Evolutionary conservation across 495 filamentous ascomycete species (phyloP), one percentile per base, ranked within the genome.

Genomic region (Aspergillus incahuasiensis): DNA sequence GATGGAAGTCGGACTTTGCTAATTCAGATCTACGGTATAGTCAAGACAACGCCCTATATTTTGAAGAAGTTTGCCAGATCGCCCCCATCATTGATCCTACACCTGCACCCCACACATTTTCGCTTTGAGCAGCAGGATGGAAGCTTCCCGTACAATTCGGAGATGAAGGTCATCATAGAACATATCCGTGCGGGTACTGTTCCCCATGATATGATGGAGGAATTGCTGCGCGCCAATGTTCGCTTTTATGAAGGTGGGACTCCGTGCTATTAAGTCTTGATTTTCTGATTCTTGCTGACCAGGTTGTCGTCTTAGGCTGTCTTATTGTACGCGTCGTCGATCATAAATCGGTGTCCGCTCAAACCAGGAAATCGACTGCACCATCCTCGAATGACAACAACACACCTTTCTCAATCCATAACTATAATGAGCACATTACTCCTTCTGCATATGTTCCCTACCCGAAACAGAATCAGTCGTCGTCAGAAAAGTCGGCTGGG

Each of bases 121-220:
- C 87, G 90, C 46, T 95, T 99, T 69, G 94, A 97, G 59, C 84
- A 91, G 56, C 92, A 96, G 72, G 90, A 97, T 69, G 91, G 92
- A 57, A 89, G 86, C 65, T 96, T 96, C 60, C 75, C 81, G 1
- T 97, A 97, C 68, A 88, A 87, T 58, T 96, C 91, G 6, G 89
- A 92, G 44, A 96, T 97, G 90, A 84, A 80, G 61, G 70, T 89
- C 53, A 81, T 96, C 35, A 75, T 97, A 21, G 84, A 92, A 60
- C 89, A 95, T 69, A 63, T 97, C 25, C 79, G 74, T 57, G 70
- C 71, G 6, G 74, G 81, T 54, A 88, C 85, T 11, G 76, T 90
- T 53, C 87, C 87, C 22, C 86, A 90, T 64, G 85, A 90, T 67
- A 81, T 89, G 71, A 75, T 90, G 24, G 85, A 87, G 51, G 87